Conservation (phyloP, 2,329 filamentous ascomycete species). For the Botrytis medusae region DNA sequence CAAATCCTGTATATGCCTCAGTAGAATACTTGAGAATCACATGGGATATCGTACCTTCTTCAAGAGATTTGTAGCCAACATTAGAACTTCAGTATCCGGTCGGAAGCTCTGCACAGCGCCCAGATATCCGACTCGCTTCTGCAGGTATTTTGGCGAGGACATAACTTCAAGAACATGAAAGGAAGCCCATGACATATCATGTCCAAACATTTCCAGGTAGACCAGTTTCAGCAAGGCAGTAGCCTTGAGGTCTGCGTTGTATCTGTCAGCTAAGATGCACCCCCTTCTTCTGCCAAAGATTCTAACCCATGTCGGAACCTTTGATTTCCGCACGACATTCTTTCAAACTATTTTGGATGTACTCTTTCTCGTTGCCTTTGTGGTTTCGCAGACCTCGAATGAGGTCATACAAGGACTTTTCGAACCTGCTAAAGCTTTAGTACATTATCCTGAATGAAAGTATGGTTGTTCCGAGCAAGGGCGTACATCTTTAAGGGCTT, state of each 20-base stretch:
- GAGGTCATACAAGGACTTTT: slow-evolving; percentile 98
- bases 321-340: slow-evolving; percentile 94
- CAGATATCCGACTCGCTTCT: slow-evolving; percentile 93
- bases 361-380: slow-evolving; percentile 92
- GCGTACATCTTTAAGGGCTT: slow-evolving; percentile 25
- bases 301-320: slow-evolving; percentile 84
- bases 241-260: slow-evolving; percentile 77
- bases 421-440: slow-evolving; percentile 67
- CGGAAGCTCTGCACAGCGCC: slow-evolving; percentile 95
- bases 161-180: slow-evolving; percentile 99
- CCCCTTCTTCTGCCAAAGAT: neutral
- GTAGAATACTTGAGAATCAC: neutral
- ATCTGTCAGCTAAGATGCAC: slow-evolving; percentile 23
- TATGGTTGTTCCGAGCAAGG: neutral
- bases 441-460: neutral
- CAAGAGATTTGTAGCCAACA: slow-evolving; percentile 93
- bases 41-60: slow-evolving; percentile 67
- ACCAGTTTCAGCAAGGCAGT: slow-evolving; percentile 93
- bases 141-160: slow-evolving; percentile 90
- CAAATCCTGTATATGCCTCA: slow-evolving; percentile 59
- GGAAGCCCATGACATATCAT: slow-evolving; percentile 99
- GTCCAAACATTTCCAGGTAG: slow-evolving; percentile 98
- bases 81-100: slow-evolving; percentile 92
- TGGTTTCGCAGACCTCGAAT: slow-evolving; percentile 94
- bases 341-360: slow-evolving; percentile 88